These are phyloP conservation scores for Teratosphaeria viscida DNA, from an alignment of 2,329 filamentous ascomycete genomes.

Conservation along the genomic window DNA sequence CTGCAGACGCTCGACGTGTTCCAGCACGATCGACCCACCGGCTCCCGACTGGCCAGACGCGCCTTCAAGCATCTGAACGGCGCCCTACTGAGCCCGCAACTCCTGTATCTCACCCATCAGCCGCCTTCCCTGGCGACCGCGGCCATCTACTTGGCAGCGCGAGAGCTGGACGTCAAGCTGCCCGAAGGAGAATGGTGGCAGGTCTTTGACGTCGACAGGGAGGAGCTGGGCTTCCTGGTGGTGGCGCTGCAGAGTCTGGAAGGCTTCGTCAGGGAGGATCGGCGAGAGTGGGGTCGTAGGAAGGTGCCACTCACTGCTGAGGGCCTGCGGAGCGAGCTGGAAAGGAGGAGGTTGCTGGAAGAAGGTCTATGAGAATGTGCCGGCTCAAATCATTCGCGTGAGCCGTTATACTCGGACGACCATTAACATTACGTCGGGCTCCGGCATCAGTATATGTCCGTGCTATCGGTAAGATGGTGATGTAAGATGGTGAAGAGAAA, in stretches of 20 bases:
- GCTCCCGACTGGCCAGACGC: constrained; percentile 49
- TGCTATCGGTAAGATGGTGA: background rate
- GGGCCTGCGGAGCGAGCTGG: constrained; percentile 50
- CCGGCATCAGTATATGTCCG: background rate
- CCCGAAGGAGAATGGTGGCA: constrained; percentile 92
- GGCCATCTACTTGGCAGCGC: constrained; percentile 79
- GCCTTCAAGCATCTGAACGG: constrained; percentile 75
- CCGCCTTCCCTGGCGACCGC: constrained; percentile 75
- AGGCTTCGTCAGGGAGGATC: constrained; percentile 54
- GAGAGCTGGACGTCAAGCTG: constrained; percentile 65
- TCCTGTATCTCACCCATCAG: constrained; percentile 86
- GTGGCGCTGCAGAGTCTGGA: constrained; percentile 74
- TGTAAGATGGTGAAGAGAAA: too few relatives aligned
- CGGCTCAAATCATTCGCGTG: background rate
- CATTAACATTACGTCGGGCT: background rate
- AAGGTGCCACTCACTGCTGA: constrained; percentile 51
- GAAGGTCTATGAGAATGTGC: constrained; percentile 5
- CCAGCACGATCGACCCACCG: constrained; percentile 20
- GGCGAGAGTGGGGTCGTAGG: constrained; percentile 39
- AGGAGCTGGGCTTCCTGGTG: constrained; percentile 87
- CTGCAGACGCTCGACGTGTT: constrained; percentile 76
- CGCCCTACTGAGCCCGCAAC: constrained; percentile 73
- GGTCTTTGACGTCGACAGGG: constrained; percentile 89
- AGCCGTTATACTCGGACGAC: background rate
- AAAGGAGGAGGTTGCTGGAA: constrained; percentile 34